Conservation (phyloP, 1,284 basidiomycete genomes). For the Ganoderma leucocontextum region DNA sequence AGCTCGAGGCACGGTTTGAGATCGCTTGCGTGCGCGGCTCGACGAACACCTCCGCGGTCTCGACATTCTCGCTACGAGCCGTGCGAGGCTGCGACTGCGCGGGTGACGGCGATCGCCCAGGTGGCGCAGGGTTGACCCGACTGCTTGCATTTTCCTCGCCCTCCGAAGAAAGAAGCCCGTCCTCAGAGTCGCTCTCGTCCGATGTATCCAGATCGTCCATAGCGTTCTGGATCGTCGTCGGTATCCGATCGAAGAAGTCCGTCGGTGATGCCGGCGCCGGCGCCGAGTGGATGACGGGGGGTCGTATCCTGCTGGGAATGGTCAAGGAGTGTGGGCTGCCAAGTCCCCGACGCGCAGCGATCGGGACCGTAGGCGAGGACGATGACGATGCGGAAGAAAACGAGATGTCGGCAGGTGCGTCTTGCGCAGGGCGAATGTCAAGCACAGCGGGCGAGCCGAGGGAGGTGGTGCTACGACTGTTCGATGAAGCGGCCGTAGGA, state of each 20-base stretch:
- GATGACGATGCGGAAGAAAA: conserved; percentile 24
- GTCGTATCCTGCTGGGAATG: conserved; percentile 36
- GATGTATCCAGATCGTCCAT: conserved; percentile 75
- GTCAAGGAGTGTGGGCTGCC: conserved; percentile 37
- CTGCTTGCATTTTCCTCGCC: conserved; percentile 32
- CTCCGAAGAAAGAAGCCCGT: conserved; percentile 37
- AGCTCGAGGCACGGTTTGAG: conserved; percentile 44
- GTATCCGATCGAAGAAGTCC: conserved; percentile 78
- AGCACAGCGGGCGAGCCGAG: conserved; percentile 22
- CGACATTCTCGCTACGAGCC: conserved; percentile 19
- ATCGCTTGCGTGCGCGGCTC: conserved; percentile 47
- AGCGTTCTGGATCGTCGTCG: conserved; percentile 65
- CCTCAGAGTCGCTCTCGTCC: conserved; percentile 53
- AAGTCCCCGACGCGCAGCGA: conserved; percentile 40
- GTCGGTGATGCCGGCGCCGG: conserved; percentile 67
- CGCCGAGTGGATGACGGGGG: conserved; percentile 50
- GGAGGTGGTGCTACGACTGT: conserved; percentile 33
- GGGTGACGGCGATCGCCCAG: conserved; percentile 7
- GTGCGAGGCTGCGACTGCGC: conserved; percentile 9
- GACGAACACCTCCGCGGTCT: conserved; percentile 40
- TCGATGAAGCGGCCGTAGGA: conserved; percentile 39
- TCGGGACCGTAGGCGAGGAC: conserved; percentile 24
- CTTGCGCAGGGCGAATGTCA: conserved; percentile 24
- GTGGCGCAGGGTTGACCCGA: conserved; percentile 24
- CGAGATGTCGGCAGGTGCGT: conserved; percentile 23